Evolutionary conservation across 2,329 filamentous ascomycete genomes (phyloP), one percentile per base, ranked within the genome.

Genomic region (Akanthomyces lecanii): DNA sequence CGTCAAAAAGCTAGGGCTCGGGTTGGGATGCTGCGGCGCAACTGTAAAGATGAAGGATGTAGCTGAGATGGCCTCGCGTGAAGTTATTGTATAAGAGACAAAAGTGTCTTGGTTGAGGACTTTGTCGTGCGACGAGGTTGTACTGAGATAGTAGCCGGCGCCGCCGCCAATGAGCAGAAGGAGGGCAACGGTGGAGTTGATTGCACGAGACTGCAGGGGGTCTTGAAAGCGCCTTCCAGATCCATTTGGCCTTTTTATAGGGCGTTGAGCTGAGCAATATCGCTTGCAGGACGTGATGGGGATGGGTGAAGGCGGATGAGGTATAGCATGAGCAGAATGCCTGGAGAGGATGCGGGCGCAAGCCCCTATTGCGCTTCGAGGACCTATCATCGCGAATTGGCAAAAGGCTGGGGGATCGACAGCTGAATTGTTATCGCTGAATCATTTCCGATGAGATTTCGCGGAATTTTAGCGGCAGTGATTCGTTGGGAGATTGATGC

Each of bases 31-130:
- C 5, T 72, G 71, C 14, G 85, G 80, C 30, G 76, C 76, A 30
- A 93, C 74, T 10, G 86, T 89, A 67, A 94, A 83, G 67, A 94
- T 82, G 69, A 89, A 86, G 63, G 85, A 87, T 0, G 86, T 87
- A 1, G 85, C 81, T 0, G 90, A 90, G 50, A 92, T 82, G 28
- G 79, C 75, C 56, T 89, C 82, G 67, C 84, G 85, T 30, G 79
- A 74, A 18, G 83, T 78, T 66, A 95, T 82, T 30, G 80, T 84
- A 75, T 90, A 93, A 3, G 85, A 82, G 42, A 82, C 82, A 74
- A 92, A 92, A 28, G 78, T 81, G 62, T 79, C 77, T 16, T 78
- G 73, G 75, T 90, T 87, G 64, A 91, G 81, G 2, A 69, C 71
- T 3, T 68, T 66, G 0, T 68, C 64, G 6, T 63, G 66, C 30